These are phyloP conservation scores for Saccharum officinarum DNA, from an alignment of 176 grass and related monocot genomes.

Conservation along the genomic window DNA sequence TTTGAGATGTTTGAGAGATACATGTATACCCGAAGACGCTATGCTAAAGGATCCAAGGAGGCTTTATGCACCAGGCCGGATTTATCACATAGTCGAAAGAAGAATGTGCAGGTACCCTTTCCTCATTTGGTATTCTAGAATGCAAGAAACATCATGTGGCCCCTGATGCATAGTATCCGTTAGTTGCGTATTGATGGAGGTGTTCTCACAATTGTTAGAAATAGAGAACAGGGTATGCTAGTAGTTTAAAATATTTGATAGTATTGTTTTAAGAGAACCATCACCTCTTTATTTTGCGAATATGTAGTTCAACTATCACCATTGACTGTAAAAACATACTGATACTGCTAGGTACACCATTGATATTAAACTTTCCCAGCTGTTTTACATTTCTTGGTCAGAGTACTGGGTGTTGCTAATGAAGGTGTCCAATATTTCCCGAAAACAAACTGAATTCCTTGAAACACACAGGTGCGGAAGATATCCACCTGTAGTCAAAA, in stretches of 20 bases:
- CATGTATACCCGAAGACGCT: slow-evolving; percentile 81
- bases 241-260: not conserved
- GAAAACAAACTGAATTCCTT: slow-evolving; percentile 4
- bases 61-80: slow-evolving; percentile 87
- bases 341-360: not conserved
- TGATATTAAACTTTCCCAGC: not conserved
- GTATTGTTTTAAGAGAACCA: not conserved
- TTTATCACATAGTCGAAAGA: slow-evolving; percentile 94
- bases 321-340: not conserved
- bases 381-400: not conserved
- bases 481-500: slow-evolving; percentile 87
- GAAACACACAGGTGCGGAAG: slow-evolving; percentile 65
- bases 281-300: not conserved
- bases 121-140: not conserved
- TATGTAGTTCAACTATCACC: not conserved
- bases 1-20: slow-evolving; percentile 85
- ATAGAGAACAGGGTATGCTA: not conserved
- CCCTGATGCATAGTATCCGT: not conserved
- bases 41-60: slow-evolving; percentile 89
- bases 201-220: not conserved
- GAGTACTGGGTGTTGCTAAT: not conserved
- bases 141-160: not conserved
- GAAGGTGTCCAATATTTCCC: not conserved
- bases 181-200: not conserved
- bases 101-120: slow-evolving; percentile 69